Evolutionary conservation across 805 yeast genomes (phyloP), one percentile per base, ranked within the genome.

Genomic region (Wickerhamiella vanderwaltii): DNA sequence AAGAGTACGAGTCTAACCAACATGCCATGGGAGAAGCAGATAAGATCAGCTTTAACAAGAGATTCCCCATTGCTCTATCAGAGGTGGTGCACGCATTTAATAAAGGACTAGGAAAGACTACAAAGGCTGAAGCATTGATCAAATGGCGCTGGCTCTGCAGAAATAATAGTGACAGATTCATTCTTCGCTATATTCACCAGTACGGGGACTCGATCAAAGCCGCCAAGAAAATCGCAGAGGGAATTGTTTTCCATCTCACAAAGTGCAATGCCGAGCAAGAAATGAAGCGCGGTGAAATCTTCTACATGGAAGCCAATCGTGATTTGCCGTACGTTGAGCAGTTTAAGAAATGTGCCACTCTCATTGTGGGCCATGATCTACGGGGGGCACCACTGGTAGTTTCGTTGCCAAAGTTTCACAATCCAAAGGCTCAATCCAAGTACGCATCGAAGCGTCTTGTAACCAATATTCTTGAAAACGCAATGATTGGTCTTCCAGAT

Each of bases 231-330:
- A 17, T 35, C 2, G 39, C 30, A 15, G 19, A 15, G 23, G 39
- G 30, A 19, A 24, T 35, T 5, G 29, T 24, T 15, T 25, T 24
- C 23, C 39, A 35, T 9, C 2, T n/a, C 16, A 24, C 19, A 11
- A 13, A 11, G 7, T 67, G 68, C 41, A 64, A 73, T 5, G 76
- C 78, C 23, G 85, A 83, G 52, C 61, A 69, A 9, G 57, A 84
- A 48, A 51, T 83, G 12, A 54, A 62, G 32, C 74, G 71, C 32
- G 94, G 95, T 48, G 98, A 91, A 60, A 69, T 71, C 25, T 73
- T 65, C 18, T 70, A 75, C 3, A 66, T 71, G 43, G 35, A 45
- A 30, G n/a, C 6, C n/a, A 26, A 19, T 19, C 24, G 16, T 16
- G 35, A 32, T 25, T 16, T 16, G 9, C n/a, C 18, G n/a, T 35